Conservation (phyloP, 805 yeast species). For the Saturnispora serradocipensis region DNA sequence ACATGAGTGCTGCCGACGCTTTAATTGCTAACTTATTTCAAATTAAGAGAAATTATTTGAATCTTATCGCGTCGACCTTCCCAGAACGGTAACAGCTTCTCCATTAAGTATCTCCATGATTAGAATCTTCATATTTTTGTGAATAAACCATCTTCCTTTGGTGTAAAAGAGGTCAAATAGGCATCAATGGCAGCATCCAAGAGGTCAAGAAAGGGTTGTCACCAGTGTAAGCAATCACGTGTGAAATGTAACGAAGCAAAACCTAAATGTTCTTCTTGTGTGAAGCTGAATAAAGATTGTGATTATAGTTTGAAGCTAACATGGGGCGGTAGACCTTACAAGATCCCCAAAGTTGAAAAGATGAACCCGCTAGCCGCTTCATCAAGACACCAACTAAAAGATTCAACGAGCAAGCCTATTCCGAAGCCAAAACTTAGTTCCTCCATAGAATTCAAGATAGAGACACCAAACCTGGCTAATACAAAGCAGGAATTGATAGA, state of each 20-base stretch:
- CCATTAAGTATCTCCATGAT: neutral
- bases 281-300: constrained; percentile 37
- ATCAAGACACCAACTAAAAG: neutral
- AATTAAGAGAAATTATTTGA: no score
- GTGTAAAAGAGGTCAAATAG: neutral
- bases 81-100: neutral
- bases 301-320: constrained; percentile 55
- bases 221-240: constrained; percentile 49
- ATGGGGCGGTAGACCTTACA: constrained; percentile 72
- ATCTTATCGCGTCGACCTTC: neutral
- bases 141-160: neutral
- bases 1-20: no score
- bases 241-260: constrained; percentile 63
- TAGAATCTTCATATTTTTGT: neutral
- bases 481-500: neutral
- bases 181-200: constrained; percentile 4
- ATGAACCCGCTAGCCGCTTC: constrained; percentile 19
- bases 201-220: constrained; percentile 43
- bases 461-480: constrained; percentile 5
- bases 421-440: neutral
- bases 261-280: constrained; percentile 54
- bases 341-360: constrained; percentile 31
- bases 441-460: constrained; percentile 12
- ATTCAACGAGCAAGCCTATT: neutral
- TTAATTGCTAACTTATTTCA: neutral